Evolutionary conservation across 164 flowering plant species (phyloP).

Genomic region (Vitis labrusca): DNA sequence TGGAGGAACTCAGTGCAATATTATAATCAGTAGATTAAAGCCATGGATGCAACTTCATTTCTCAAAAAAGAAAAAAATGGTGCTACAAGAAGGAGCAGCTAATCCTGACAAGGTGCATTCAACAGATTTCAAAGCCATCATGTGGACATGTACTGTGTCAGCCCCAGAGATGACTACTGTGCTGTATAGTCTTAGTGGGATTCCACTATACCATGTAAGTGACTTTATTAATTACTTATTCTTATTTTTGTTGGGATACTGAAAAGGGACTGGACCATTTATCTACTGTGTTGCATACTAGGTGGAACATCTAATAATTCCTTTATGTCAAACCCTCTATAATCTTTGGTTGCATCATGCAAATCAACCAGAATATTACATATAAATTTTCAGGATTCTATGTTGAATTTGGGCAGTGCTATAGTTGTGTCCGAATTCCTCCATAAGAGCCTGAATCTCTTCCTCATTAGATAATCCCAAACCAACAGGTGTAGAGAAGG

Average conservation of each 20-base stretch:
- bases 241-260: not conserved
- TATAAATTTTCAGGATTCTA: too few species aligned
- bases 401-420: too few species aligned
- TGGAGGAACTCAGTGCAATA: constrained; percentile 88
- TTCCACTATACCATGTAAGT: constrained; percentile 81
- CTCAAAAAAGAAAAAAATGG: constrained; percentile 68
- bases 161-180: constrained; percentile 96
- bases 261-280: not conserved
- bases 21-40: constrained; percentile 69
- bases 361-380: too few species aligned
- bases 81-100: constrained; percentile 51
- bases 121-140: constrained; percentile 49
- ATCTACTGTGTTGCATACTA: not conserved
- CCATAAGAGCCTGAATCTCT: too few species aligned
- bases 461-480: too few species aligned
- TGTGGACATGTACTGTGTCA: constrained; percentile 94
- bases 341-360: not conserved
- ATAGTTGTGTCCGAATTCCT: too few species aligned
- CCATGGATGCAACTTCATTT: constrained; percentile 66
- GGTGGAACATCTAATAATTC: too few species aligned
- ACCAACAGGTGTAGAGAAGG: too few species aligned
- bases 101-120: constrained; percentile 33
- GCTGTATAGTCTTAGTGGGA: constrained; percentile 60
- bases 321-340: not conserved
- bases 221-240: not conserved